Evolutionary conservation across 345 rosid genomes (phyloP), one percentile per base, ranked within the genome.

Genomic region (Luvunga scandens): DNA sequence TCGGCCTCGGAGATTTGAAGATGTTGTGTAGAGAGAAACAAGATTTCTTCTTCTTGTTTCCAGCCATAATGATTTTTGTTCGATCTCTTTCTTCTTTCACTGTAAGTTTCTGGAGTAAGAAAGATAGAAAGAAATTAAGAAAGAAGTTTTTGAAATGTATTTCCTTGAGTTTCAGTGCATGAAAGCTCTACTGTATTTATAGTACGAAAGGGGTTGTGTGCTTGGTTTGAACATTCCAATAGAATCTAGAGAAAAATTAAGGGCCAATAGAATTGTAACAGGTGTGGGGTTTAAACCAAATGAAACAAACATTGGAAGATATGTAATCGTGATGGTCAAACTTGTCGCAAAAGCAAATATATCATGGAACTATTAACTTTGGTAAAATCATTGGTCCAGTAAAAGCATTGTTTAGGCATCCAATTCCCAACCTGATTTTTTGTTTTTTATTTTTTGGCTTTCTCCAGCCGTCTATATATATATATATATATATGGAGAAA

Each of bases 1-100:
- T 79, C 16, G 83, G 67, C 73, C 79, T 79, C 71, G 85, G 65
- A 4, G 77, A 30, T 81, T 82, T 90, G 82, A 86, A 84, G 33
- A 88, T 79, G 83, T 75, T 71, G 53, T 78, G 84, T 39, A 85
- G 12, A 4, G 90, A 84, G 69, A 84, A 77, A 1, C 73, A 66
- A 14, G 79, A 53, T 67, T 6, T 79, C 31, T 76, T 80, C 77
- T 82, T 71, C 80, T 27, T 70, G 74, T 77, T 80, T 68, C 87
- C 82, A 34, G 86, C 90, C 92, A 87, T 38, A 2, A 42, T 42
- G 14, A 12, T 42, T 42, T 42, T 42, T 42, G 10, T 45, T 45
- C 13, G 0, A 13, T 5, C 50, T 45, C 50, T 45, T 45, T 12
- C 50, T 45, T 45, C 16, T 45, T 3, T 45, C 18, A 12, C 48